Evolutionary conservation across 83 land plant species (phyloP).

Genomic region (Diphasiastrum complanatum): DNA sequence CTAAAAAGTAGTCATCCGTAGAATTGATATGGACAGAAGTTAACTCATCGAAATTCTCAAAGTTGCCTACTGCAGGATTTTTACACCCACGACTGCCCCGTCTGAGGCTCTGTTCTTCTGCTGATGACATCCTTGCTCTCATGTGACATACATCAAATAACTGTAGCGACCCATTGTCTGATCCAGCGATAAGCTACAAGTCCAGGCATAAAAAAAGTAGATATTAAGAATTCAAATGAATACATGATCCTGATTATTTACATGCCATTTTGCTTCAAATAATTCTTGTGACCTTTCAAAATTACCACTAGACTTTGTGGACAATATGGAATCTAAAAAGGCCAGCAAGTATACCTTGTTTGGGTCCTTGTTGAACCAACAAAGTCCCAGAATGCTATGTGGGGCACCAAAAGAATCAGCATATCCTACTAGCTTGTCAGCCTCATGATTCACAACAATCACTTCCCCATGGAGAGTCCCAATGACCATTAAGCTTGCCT

Average conservation of each 20-base stretch:
- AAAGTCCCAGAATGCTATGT: slow-evolving; percentile 67
- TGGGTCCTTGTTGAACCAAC: slow-evolving; percentile 85
- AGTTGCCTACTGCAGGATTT: slow-evolving; percentile 44
- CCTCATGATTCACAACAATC: slow-evolving; percentile 77
- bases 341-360: slow-evolving; percentile 46
- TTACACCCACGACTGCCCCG: slow-evolving; percentile 17
- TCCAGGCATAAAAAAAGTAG: slow-evolving; percentile 3
- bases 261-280: no score
- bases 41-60: slow-evolving; percentile 71
- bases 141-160: slow-evolving; percentile 58
- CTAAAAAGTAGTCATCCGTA: slow-evolving; percentile 71
- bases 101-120: slow-evolving; percentile 8
- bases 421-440: slow-evolving; percentile 59
- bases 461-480: slow-evolving; percentile 85
- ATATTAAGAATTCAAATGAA: neutral
- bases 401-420: slow-evolving; percentile 56
- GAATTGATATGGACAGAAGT: slow-evolving; percentile 91
- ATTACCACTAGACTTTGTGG: no score
- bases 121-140: slow-evolving; percentile 31
- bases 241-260: neutral
- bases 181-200: slow-evolving; percentile 76
- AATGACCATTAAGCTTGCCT: slow-evolving; percentile 69
- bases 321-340: neutral
- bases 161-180: slow-evolving; percentile 77
- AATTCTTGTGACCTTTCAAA: no score